phyloP scores from a whole-genome alignment of 1,284 basidiomycete species.

The Ganoderma lingzhi region DNA sequence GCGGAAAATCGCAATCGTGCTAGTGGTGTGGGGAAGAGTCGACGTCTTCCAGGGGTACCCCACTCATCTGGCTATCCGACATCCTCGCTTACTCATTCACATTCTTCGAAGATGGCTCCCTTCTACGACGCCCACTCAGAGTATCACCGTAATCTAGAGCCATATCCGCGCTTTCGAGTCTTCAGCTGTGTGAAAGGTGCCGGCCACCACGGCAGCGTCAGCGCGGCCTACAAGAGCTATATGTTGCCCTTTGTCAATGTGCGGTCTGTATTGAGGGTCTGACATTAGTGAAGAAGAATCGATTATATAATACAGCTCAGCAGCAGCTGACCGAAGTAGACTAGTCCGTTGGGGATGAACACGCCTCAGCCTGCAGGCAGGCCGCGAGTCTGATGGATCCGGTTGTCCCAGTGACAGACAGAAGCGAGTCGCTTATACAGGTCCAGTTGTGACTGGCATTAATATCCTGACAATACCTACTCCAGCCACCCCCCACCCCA shows the following conservation, averaged over 20 bases:
- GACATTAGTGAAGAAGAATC: no score
- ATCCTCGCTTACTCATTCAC: constrained; percentile 4
- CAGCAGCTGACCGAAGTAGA: neutral
- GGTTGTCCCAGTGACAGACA: constrained; percentile 7
- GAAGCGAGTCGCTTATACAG: constrained; percentile 1
- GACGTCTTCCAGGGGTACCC: constrained; percentile 2
- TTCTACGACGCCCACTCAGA: neutral
- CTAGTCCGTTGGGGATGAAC: neutral
- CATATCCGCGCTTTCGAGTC: neutral
- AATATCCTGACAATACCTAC: neutral
- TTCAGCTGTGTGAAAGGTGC: neutral
- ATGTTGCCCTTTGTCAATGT: no score
- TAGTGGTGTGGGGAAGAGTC: constrained; percentile 4
- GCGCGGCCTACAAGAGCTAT: no score
- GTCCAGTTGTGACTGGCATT: neutral
- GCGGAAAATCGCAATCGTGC: constrained; percentile 5
- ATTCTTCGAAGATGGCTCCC: neutral
- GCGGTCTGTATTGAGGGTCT: no score
- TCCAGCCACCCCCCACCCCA: no score
- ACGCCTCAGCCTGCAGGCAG: constrained; percentile 15
- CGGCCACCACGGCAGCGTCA: neutral
- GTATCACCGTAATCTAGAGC: neutral
- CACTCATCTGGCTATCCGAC: constrained; percentile 6
- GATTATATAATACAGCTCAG: neutral
- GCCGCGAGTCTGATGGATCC: neutral